phyloP scores from a whole-genome alignment of 371 early-diverging fungal species.

The Circinella minor region DNA sequence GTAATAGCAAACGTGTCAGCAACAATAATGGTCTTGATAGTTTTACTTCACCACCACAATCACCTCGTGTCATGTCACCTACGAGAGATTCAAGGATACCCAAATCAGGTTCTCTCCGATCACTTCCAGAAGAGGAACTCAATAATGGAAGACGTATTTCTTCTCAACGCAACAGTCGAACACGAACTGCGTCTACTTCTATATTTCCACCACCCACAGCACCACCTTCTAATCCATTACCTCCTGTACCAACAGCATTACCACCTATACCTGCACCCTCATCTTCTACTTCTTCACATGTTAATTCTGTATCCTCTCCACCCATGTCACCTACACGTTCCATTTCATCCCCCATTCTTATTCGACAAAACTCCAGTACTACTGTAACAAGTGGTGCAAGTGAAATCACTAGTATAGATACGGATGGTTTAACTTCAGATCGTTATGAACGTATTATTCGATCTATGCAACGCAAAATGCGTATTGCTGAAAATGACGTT shows the following conservation, averaged over 20 bases:
- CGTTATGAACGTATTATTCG: constrained; percentile 49
- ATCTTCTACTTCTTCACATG: background rate
- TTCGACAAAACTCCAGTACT: constrained; percentile 25
- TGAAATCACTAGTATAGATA: background rate
- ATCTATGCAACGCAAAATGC: constrained; percentile 46
- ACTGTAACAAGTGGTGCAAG: constrained; percentile 3
- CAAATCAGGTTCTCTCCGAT: constrained; percentile 7
- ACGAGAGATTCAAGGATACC: constrained; percentile 16
- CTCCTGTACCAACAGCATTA: constrained; percentile 45
- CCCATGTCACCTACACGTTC: constrained; percentile 10
- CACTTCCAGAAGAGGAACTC: background rate
- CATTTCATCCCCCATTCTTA: constrained; percentile 12
- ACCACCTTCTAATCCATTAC: constrained; percentile 54
- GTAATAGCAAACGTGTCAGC: constrained; percentile 34
- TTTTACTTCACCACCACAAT: constrained; percentile 23
- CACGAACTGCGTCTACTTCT: constrained; percentile 10
- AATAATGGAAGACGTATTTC: constrained; percentile 21
- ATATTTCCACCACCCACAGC: constrained; percentile 46
- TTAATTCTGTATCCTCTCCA: constrained; percentile 5
- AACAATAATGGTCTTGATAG: background rate
- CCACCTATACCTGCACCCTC: background rate
- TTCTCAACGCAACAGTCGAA: background rate
- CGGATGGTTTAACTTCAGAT: constrained; percentile 23
- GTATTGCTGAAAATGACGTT: constrained; percentile 45
- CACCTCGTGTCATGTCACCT: constrained; percentile 39